Evolutionary conservation across 805 yeast genomes (phyloP).

Genomic region (Peterozyma toletana): DNA sequence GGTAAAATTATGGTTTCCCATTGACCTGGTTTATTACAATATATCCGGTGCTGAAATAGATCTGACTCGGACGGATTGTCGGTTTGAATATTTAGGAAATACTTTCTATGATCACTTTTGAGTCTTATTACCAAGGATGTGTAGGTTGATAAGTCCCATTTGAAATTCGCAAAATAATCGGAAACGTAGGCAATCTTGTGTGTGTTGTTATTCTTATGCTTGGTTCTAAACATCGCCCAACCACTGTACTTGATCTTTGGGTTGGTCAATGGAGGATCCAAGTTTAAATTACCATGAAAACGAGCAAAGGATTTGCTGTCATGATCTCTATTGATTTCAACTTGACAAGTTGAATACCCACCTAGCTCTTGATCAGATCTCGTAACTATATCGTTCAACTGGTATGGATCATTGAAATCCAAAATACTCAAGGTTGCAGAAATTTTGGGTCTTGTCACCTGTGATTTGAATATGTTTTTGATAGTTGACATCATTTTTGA

Average conservation of each 20-base stretch:
- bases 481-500: too few species aligned
- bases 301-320: slow-evolving; percentile 40
- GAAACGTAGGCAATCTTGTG: slow-evolving; percentile 31
- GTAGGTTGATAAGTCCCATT: slow-evolving; percentile 69
- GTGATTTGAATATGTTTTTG: too few species aligned
- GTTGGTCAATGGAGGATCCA: slow-evolving; percentile 54
- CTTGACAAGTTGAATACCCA: slow-evolving; percentile 63
- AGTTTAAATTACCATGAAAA: slow-evolving; percentile 63
- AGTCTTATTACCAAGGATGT: slow-evolving; percentile 61
- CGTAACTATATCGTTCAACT: slow-evolving; percentile 43
- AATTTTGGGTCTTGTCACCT: too few species aligned
- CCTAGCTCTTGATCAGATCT: slow-evolving; percentile 73
- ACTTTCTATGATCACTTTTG: slow-evolving; percentile 67
- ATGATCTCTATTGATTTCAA: slow-evolving; percentile 25
- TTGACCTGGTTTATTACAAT: slow-evolving; percentile 59
- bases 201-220: slow-evolving; percentile 46
- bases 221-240: slow-evolving; percentile 80
- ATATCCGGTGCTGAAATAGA: slow-evolving; percentile 75
- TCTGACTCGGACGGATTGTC: slow-evolving; percentile 74
- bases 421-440: slow-evolving; percentile 31
- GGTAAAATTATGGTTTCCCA: slow-evolving; percentile 86
- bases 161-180: slow-evolving; percentile 27
- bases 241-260: slow-evolving; percentile 62
- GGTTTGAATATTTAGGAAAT: slow-evolving; percentile 74
- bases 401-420: slow-evolving; percentile 48